These are phyloP conservation scores for Cryptococcus sp. DNA, from an alignment of 1,284 basidiomycete genomes.

Conservation along the genomic window DNA sequence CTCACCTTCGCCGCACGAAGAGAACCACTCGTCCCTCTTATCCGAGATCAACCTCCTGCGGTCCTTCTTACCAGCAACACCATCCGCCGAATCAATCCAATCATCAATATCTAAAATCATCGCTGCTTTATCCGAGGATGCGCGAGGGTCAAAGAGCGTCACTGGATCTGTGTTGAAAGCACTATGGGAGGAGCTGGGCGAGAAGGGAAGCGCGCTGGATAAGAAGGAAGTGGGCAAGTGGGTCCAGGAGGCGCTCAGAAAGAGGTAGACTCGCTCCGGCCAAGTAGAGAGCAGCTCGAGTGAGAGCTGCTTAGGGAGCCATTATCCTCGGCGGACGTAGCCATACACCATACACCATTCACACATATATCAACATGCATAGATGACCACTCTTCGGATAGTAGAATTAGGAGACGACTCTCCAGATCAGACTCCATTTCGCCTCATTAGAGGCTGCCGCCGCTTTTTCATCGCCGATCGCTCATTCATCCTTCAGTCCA, in stretches of 20 bases:
- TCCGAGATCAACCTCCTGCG: conserved; percentile 39
- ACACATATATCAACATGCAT: too few species aligned
- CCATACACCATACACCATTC: too few species aligned
- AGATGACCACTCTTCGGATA: too few species aligned
- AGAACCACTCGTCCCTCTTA: conserved; percentile 36
- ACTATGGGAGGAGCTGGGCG: conserved; percentile 48
- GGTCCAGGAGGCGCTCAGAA: conserved; percentile 41
- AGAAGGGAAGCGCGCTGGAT: conserved; percentile 39
- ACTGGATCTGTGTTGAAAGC: conserved; percentile 43
- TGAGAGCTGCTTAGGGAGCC: too few species aligned
- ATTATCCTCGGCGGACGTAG: too few species aligned
- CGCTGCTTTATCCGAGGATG: conserved; percentile 24
- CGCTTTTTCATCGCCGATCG: too few species aligned
- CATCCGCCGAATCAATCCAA: conserved; percentile 37
- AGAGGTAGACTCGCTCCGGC: too few species aligned
- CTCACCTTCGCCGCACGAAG: conserved; percentile 36
- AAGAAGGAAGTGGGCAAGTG: conserved; percentile 48
- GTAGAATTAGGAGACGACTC: background rate
- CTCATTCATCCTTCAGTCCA: too few species aligned
- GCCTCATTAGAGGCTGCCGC: background rate
- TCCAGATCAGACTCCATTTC: background rate
- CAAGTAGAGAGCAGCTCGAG: too few species aligned
- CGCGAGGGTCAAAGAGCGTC: conserved; percentile 30
- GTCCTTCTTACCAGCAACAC: conserved; percentile 41
- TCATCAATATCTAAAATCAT: conserved; percentile 38